Percentiles rank a stretch among this genome's conserved stretches.
phyloP scores from a whole-genome alignment of 495 filamentous ascomycete genomes.

The Podospora sp. region DNA sequence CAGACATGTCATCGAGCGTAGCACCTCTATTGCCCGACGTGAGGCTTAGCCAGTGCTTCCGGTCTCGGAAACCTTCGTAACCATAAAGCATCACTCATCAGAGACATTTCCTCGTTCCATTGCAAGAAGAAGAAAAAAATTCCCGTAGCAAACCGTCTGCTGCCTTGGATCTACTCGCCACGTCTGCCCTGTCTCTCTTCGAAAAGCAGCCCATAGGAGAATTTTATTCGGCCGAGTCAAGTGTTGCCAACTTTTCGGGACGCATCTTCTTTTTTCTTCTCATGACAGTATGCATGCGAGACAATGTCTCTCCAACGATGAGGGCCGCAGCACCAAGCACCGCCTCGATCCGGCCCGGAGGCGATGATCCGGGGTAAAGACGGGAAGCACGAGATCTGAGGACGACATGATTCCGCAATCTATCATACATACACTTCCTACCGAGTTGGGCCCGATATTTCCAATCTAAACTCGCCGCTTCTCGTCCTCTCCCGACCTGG shows the following conservation, averaged over 20 bases:
- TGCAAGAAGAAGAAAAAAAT: too few relatives aligned
- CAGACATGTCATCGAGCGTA: background rate
- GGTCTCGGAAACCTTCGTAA: background rate
- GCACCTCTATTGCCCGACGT: background rate
- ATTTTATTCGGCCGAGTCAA: background rate
- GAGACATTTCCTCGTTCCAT: background rate
- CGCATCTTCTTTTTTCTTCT: background rate
- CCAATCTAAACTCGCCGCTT: too few relatives aligned
- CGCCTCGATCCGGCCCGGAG: background rate
- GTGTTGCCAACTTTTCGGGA: background rate
- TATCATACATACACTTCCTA: too few relatives aligned
- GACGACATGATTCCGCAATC: too few relatives aligned
- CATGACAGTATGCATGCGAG: background rate
- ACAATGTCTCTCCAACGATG: background rate
- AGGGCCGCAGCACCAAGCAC: background rate
- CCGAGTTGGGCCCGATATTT: too few relatives aligned
- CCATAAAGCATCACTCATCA: background rate
- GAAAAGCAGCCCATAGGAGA: background rate
- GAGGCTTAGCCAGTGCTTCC: background rate
- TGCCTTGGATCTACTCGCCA: background rate
- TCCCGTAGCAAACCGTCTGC: background rate
- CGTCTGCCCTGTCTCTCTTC: background rate
- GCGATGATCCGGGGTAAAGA: background rate
- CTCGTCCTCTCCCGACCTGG: too few relatives aligned
- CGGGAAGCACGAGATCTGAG: background rate